These are phyloP conservation scores for Paramecium tetraurelia DNA, from an alignment of 73 alveolate species.

Conservation along the genomic window DNA sequence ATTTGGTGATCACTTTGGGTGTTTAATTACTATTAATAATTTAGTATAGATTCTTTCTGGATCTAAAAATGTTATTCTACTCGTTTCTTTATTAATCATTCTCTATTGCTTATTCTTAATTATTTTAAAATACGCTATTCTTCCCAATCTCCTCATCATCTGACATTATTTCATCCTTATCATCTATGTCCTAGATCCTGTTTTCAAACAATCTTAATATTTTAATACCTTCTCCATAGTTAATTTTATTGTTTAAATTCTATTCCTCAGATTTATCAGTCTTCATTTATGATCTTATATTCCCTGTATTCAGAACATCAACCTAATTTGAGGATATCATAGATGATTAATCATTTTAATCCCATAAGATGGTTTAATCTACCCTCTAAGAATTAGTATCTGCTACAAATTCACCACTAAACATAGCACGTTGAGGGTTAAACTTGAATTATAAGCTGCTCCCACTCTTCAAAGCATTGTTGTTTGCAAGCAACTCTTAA, in stretches of 20 bases:
- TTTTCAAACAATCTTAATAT: neutral
- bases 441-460: neutral
- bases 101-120: neutral
- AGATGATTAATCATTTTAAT: slow-evolving; percentile 29
- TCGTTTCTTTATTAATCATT: neutral
- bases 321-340: slow-evolving; percentile 4
- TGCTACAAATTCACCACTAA: neutral
- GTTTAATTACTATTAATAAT: neutral
- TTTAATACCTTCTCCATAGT: slow-evolving; percentile 28
- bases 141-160: neutral
- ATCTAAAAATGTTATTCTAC: neutral
- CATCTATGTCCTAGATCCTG: slow-evolving; percentile 30
- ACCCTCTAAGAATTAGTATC: slow-evolving; percentile 35
- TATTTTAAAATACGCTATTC: slow-evolving; percentile 33
- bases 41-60: neutral
- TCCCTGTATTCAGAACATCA: neutral
- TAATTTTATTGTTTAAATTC: neutral
- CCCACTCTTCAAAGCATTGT: neutral
- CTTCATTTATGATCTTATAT: neutral
- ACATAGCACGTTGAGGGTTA: neutral
- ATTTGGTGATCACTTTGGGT: neutral
- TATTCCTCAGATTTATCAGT: neutral
- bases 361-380: slow-evolving; percentile 29
- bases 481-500: neutral
- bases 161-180: neutral